Evolutionary conservation across 805 yeast genomes (phyloP).

Genomic region (Lipomyces spencermartinsiae): DNA sequence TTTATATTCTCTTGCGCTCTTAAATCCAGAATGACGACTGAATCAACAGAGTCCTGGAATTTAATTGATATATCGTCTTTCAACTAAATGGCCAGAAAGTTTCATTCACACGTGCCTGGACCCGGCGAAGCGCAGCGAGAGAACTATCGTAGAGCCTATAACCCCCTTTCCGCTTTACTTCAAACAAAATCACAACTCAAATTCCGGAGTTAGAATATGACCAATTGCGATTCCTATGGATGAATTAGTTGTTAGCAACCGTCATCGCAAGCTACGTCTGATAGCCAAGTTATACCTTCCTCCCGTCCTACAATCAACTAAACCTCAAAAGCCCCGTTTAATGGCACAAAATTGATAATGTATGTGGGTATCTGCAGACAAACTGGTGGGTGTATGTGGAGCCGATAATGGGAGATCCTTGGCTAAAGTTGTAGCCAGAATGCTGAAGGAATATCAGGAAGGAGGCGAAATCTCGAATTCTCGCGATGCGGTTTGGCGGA

Average conservation of each 20-base stretch:
- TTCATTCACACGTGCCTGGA: background rate
- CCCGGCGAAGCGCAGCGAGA: background rate
- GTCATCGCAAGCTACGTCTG: background rate
- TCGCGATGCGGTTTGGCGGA: background rate
- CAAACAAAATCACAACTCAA: background rate
- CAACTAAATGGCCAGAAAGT: background rate
- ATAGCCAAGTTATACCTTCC: background rate
- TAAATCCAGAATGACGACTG: background rate
- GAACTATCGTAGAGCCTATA: background rate
- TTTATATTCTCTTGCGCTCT: background rate
- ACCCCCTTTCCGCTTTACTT: background rate
- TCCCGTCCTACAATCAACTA: background rate
- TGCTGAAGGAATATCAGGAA: background rate
- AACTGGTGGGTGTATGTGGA: background rate
- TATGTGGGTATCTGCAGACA: background rate
- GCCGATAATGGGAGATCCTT: background rate
- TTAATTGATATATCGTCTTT: background rate
- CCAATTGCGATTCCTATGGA: background rate
- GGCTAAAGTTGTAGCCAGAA: background rate
- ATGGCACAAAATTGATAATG: background rate
- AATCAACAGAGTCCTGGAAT: slow-evolving; percentile 7
- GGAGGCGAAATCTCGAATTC: background rate
- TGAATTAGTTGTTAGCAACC: background rate
- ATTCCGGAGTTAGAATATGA: background rate
- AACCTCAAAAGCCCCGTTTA: background rate